Conservation (phyloP, 2,329 filamentous ascomycete species). For the Whalleya microplaca region DNA sequence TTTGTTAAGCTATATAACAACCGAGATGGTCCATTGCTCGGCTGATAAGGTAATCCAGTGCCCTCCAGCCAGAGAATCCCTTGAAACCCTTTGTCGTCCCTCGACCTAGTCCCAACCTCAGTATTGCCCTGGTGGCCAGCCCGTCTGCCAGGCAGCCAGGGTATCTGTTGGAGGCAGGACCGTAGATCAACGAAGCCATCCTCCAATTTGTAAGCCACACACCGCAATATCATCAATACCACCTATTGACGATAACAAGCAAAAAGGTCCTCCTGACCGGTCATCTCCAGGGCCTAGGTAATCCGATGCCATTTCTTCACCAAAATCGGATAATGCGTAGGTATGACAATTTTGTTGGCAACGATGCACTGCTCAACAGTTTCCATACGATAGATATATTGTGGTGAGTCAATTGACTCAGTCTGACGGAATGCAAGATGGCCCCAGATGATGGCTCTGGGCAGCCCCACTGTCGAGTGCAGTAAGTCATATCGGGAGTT, state of each 20-base stretch:
- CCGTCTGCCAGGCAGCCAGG: neutral
- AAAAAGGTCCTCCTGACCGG: neutral
- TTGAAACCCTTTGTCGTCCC: constrained; percentile 20
- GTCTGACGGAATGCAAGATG: constrained; percentile 15
- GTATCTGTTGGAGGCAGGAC: neutral
- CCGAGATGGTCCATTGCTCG: constrained; percentile 5
- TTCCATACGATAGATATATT: constrained; percentile 4
- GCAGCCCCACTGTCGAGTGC: constrained; percentile 5
- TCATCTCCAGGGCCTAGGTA: constrained; percentile 3
- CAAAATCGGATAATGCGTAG: constrained; percentile 5
- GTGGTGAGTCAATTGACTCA: constrained; percentile 16
- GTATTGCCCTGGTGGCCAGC: neutral
- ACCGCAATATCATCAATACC: constrained; percentile 2
- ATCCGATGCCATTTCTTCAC: constrained; percentile 5
- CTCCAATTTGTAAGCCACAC: neutral
- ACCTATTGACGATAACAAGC: neutral
- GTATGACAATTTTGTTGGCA: constrained; percentile 13
- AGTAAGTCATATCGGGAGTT: constrained; percentile 11
- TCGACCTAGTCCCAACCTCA: constrained; percentile 3
- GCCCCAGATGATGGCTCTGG: constrained; percentile 6
- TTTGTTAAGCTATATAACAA: constrained; percentile 33
- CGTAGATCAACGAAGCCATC: constrained; percentile 3
- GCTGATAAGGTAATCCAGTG: constrained; percentile 9
- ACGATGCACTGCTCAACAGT: constrained; percentile 6
- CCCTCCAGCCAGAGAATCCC: constrained; percentile 8